Conservation (phyloP, 2,329 filamentous ascomycete species). For the Cordyceps javanica region DNA sequence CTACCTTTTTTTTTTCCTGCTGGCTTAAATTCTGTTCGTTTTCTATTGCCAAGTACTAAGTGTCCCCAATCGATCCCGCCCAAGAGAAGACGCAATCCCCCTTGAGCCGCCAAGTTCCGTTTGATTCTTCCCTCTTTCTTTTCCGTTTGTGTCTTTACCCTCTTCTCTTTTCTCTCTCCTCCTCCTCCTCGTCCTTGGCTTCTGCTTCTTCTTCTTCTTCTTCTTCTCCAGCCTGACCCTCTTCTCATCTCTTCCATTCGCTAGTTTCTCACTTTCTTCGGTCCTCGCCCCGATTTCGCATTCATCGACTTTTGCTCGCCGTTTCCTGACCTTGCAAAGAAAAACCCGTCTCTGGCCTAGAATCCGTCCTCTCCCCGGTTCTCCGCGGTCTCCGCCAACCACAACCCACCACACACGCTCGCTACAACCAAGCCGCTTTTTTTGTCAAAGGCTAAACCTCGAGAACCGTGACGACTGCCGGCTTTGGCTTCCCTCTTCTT, state of each 20-base stretch:
- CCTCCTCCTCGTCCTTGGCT: no score
- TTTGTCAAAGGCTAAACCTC: not conserved
- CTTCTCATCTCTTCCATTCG: not conserved
- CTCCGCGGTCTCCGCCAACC: conserved; percentile 1
- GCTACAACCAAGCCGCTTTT: not conserved
- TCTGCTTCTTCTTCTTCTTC: not conserved
- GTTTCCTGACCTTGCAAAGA: no score
- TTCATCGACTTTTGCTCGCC: not conserved
- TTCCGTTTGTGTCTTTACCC: not conserved
- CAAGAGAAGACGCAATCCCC: not conserved
- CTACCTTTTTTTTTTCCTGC: not conserved
- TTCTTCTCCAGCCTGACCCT: not conserved
- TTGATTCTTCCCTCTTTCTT: not conserved
- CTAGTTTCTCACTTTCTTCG: not conserved
- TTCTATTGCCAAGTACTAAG: not conserved
- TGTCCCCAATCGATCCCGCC: not conserved
- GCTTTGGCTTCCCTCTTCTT: not conserved
- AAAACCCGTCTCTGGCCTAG: not conserved
- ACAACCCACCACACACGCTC: not conserved
- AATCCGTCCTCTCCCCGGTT: not conserved
- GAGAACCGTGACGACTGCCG: not conserved
- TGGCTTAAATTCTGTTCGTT: not conserved
- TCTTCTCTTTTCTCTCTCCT: not conserved
- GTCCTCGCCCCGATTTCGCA: not conserved
- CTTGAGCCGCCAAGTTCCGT: not conserved